These are phyloP conservation scores for Aspergillus fructus DNA, from an alignment of 2,329 filamentous ascomycete genomes.

Conservation along the genomic window DNA sequence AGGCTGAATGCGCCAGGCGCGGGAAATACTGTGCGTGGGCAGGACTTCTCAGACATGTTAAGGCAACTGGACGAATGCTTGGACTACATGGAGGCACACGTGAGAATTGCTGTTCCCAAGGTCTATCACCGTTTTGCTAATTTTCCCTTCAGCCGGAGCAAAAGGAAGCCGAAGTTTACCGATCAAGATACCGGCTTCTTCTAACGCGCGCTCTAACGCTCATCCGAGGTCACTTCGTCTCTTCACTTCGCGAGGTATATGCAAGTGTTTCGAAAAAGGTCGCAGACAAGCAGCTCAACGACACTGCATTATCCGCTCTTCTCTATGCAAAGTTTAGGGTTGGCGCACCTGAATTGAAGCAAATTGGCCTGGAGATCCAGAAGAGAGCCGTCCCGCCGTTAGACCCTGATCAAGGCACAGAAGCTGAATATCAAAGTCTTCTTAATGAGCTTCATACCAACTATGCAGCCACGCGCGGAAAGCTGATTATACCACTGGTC, in stretches of 20 bases:
- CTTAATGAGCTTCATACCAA: slow-evolving; percentile 66
- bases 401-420: slow-evolving; percentile 57
- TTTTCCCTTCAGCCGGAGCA: slow-evolving; percentile 63
- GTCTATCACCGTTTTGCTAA: neutral
- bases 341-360: slow-evolving; percentile 64
- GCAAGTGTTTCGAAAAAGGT: slow-evolving; percentile 63
- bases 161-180: slow-evolving; percentile 82
- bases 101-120: slow-evolving; percentile 44
- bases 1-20: slow-evolving; percentile 90
- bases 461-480: slow-evolving; percentile 59
- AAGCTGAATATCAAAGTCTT: slow-evolving; percentile 65
- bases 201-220: slow-evolving; percentile 68
- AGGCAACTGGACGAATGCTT: slow-evolving; percentile 85
- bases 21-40: slow-evolving; percentile 77
- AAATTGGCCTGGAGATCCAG: slow-evolving; percentile 66
- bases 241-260: slow-evolving; percentile 61
- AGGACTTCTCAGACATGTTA: slow-evolving; percentile 85
- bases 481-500: slow-evolving; percentile 61
- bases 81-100: slow-evolving; percentile 85
- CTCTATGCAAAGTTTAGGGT: slow-evolving; percentile 71
- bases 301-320: slow-evolving; percentile 69
- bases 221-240: slow-evolving; percentile 66
- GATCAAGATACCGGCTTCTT: slow-evolving; percentile 81
- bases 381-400: slow-evolving; percentile 62
- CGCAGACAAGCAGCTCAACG: slow-evolving; percentile 66